Evolutionary conservation across 2,329 filamentous ascomycete genomes (phyloP).

Genomic region (Penicillium vulpinum): DNA sequence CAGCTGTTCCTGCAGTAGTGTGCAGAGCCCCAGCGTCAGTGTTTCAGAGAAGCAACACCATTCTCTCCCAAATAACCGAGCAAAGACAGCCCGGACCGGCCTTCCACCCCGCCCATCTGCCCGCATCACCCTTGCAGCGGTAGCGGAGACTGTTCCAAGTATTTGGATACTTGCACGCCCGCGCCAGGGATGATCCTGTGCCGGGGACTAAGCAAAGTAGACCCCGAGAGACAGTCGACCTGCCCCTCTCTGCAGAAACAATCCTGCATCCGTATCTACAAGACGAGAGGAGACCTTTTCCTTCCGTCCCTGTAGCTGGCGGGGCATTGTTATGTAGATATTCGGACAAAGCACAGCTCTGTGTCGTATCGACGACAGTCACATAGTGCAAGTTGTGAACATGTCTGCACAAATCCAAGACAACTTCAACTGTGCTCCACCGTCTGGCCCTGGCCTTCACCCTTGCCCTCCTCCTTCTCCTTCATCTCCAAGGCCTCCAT

Average conservation of each 20-base stretch:
- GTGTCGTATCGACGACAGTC: not conserved
- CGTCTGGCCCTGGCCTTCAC: not conserved
- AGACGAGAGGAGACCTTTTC: not conserved
- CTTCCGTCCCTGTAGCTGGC: not conserved
- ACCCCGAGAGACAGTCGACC: constrained; percentile 1
- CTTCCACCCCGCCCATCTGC: constrained; percentile 5
- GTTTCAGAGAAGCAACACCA: constrained; percentile 11
- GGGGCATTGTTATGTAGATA: not conserved
- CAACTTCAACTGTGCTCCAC: constrained; percentile 27
- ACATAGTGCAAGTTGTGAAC: not conserved
- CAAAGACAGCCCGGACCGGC: constrained; percentile 9
- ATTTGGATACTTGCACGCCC: constrained; percentile 5
- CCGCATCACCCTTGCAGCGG: constrained; percentile 20
- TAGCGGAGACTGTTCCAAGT: constrained; percentile 8
- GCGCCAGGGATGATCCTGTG: constrained; percentile 9
- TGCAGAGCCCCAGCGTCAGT: constrained; percentile 11
- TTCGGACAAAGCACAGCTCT: not conserved
- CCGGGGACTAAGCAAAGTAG: constrained; percentile 11
- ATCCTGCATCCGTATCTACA: not conserved
- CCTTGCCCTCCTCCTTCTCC: constrained; percentile 15
- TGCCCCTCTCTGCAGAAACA: constrained; percentile 3
- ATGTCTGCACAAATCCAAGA: not conserved
- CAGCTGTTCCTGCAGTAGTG: constrained; percentile 6
- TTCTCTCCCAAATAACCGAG: not conserved
- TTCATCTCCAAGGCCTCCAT: constrained; percentile 41